phyloP scores from a whole-genome alignment of 768 basidiomycete species.

The Hericium erinaceus region DNA sequence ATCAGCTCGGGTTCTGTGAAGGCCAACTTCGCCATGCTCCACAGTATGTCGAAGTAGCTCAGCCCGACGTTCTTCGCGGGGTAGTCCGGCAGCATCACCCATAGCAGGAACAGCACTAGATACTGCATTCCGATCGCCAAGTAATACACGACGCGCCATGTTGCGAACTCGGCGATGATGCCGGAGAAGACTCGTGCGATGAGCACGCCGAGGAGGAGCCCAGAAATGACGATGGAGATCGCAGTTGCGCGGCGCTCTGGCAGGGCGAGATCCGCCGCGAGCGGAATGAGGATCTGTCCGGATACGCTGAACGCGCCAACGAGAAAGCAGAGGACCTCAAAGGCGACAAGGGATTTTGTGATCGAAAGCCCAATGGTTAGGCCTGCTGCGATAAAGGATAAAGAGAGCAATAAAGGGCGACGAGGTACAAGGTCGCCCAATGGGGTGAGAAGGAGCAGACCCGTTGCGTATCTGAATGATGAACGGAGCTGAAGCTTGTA shows the following conservation, averaged over 20 bases:
- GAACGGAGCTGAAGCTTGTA: neutral
- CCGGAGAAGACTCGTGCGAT: constrained; percentile 54
- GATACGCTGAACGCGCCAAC: constrained; percentile 62
- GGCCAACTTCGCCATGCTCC: constrained; percentile 67
- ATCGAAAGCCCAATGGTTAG: constrained; percentile 68
- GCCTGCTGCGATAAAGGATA: constrained; percentile 32
- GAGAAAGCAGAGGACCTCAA: constrained; percentile 62
- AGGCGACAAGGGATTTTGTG: constrained; percentile 46
- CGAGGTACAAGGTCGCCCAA: constrained; percentile 77
- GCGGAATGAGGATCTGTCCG: constrained; percentile 65
- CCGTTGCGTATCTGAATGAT: constrained; percentile 18
- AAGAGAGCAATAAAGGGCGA: constrained; percentile 59
- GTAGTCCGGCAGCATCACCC: constrained; percentile 9
- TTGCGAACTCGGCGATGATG: constrained; percentile 30
- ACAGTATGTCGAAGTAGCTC: constrained; percentile 39
- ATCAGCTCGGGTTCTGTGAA: constrained; percentile 73
- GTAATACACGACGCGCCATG: constrained; percentile 34
- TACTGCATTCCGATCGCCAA: constrained; percentile 26
- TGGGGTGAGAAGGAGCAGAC: constrained; percentile 65
- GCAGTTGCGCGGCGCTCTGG: constrained; percentile 64
- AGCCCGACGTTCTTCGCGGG: constrained; percentile 6
- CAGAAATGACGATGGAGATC: constrained; percentile 60
- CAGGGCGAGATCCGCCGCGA: constrained; percentile 77
- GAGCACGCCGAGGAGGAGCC: constrained; percentile 63
- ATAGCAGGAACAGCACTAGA: constrained; percentile 2